Base-by-base conservation (phyloP, 768 basidiomycete species). In the Kwoniella botswanensis region DNA sequence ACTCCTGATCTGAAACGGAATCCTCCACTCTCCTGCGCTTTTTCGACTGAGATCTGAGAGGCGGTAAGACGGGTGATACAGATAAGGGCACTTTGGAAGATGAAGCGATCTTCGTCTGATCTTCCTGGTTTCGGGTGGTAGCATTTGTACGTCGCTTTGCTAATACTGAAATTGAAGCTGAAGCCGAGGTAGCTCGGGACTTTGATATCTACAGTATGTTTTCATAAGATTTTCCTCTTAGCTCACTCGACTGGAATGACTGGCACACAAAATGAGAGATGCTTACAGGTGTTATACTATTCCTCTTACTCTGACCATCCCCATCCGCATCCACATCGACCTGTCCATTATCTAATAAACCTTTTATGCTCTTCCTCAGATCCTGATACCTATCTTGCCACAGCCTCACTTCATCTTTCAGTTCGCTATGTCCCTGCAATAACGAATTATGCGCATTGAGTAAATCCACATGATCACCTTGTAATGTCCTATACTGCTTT, bases 361-460 rank as follows among this genome's bases (percentile, higher is more conserved):
- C 60, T 46, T 68, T 46, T 6, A 72, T 10, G 15, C 57, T 50
- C n/a, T 43, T 22, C 21, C 46, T 68, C 29, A 72, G 50, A 42
- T n/a, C 26, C 46, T 43, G 58, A 65, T 68, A 72, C 41, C 52
- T 58, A 17, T 24, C 24, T 42, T 65, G 35, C 71, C 71, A 72
- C 10, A 43, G 13, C 44, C 53, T 44, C n/a, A 42, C 53, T 44
- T 72, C 68, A 17, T 64, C 54, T 11, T 46, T 73, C 76, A 35
- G 71, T 57, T 57, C 72, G 66, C 35, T 73, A 29, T 55, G 75
- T 71, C 29, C 76, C 44, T 22, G 55, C 43, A 42, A 56, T 42
- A 70, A 46, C 41, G 69, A 62, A 41, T 57, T 54, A 41, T 65
- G 29, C 29, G 56, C 44, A n/a, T 41, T 57, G 17, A 42, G 42